Conservation (phyloP, 169 alveolate species). For the Eimeria zaria region DNA sequence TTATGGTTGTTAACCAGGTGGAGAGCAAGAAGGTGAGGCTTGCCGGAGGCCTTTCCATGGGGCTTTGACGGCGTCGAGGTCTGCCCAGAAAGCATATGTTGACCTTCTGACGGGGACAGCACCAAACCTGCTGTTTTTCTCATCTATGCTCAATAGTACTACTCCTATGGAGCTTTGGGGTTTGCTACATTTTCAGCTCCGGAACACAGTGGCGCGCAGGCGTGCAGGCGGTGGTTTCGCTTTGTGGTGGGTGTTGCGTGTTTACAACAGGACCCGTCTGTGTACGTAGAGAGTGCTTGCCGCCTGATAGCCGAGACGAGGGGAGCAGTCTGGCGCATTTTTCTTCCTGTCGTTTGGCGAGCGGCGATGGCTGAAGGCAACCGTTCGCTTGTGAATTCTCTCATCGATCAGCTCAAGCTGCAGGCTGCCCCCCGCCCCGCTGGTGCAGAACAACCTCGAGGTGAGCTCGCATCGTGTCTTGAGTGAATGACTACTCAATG, state of each 20-base stretch:
- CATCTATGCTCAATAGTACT: not conserved
- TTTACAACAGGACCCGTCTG: constrained; percentile 59
- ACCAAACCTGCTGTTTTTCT: not conserved
- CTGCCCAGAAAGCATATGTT: not conserved
- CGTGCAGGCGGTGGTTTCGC: not conserved
- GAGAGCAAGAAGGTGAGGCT: constrained; percentile 70
- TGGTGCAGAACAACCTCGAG: constrained; percentile 20
- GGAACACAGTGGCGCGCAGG: not conserved
- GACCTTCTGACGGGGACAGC: not conserved
- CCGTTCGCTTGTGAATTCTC: constrained; percentile 78
- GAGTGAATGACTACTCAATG: too few relatives aligned
- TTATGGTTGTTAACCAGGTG: constrained; percentile 55
- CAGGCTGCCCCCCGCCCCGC: constrained; percentile 71
- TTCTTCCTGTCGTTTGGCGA: constrained; percentile 78
- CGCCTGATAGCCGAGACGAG: constrained; percentile 65
- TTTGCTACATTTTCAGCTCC: not conserved
- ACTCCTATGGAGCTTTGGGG: not conserved
- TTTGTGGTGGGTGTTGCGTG: constrained; percentile 11
- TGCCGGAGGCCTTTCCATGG: not conserved
- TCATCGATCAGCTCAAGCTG: constrained; percentile 51
- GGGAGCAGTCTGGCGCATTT: constrained; percentile 80
- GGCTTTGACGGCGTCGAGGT: not conserved
- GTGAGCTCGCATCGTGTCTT: not conserved
- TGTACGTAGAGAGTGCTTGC: constrained; percentile 79
- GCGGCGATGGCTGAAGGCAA: constrained; percentile 83